Evolutionary conservation across 805 yeast species (phyloP).

Genomic region (Schizosaccharomyces pombe): DNA sequence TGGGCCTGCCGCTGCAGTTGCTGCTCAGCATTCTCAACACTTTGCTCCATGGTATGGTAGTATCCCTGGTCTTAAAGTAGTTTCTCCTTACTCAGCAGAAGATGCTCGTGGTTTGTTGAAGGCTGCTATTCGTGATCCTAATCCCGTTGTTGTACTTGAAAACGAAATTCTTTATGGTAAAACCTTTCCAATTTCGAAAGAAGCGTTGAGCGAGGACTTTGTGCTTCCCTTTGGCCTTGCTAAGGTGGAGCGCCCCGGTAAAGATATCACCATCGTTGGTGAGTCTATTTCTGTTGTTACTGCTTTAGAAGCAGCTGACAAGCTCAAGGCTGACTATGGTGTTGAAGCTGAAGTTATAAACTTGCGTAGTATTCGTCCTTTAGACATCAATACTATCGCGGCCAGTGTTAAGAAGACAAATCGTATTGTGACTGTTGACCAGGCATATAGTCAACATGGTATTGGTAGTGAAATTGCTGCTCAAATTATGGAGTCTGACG

Average conservation of each 20-base stretch:
- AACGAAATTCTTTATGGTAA: constrained; percentile 91
- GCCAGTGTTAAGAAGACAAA: constrained; percentile 86
- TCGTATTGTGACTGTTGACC: constrained; percentile 87
- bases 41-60: constrained; percentile 95
- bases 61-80: constrained; percentile 91
- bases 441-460: constrained; percentile 95
- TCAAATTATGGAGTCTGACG: constrained; percentile 93
- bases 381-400: constrained; percentile 69
- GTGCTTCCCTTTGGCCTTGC: constrained; percentile 88
- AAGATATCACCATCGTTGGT: constrained; percentile 69
- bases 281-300: constrained; percentile 78
- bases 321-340: constrained; percentile 60
- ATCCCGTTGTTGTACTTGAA: constrained; percentile 88
- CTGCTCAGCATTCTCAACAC: constrained; percentile 97
- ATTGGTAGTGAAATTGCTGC: constrained; percentile 97
- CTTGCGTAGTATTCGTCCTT: constrained; percentile 89
- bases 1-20: constrained; percentile 99
- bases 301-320: constrained; percentile 75
- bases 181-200: constrained; percentile 69
- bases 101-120: constrained; percentile 89
- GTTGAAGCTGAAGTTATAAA: constrained; percentile 83
- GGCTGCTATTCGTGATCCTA: constrained; percentile 95
- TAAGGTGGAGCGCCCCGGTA: constrained; percentile 80
- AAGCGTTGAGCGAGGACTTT: constrained; percentile 68
- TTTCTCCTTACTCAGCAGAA: constrained; percentile 86